These are phyloP conservation scores for Jatropha curcas DNA, from an alignment of 345 rosid genomes.

Conservation along the genomic window DNA sequence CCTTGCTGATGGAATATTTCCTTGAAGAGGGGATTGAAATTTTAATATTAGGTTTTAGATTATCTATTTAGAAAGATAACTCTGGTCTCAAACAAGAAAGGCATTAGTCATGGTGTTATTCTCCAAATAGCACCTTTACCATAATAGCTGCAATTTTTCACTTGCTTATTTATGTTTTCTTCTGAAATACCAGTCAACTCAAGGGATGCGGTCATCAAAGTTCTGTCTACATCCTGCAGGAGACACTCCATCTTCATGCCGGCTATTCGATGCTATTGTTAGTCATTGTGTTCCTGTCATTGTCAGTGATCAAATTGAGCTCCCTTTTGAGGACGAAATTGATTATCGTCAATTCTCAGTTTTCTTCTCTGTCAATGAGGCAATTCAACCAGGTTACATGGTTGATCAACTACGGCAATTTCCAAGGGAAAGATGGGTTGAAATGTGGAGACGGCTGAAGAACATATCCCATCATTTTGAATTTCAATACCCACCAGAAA, in stretches of 20 bases:
- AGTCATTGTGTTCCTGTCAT: conserved; percentile 89
- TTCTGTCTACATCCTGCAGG: conserved; percentile 92
- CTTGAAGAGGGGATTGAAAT: not conserved
- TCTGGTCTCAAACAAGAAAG: not conserved
- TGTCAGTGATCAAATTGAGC: conserved; percentile 78
- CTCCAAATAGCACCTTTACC: not conserved
- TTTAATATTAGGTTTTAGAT: not conserved
- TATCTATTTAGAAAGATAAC: not conserved
- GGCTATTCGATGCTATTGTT: conserved; percentile 80
- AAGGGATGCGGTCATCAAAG: conserved; percentile 86
- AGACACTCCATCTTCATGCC: conserved; percentile 92
- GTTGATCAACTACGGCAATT: conserved; percentile 62
- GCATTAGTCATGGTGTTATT: not conserved
- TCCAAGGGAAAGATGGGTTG: conserved; percentile 67
- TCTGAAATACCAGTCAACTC: conserved; percentile 52
- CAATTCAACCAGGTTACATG: conserved; percentile 67
- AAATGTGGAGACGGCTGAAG: conserved; percentile 74
- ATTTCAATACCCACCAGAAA: conserved; percentile 74
- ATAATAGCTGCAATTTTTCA: not conserved
- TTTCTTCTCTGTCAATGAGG: conserved; percentile 71
- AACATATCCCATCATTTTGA: conserved; percentile 75
- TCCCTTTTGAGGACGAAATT: conserved; percentile 80
- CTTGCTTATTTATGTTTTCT: conserved; percentile 21
- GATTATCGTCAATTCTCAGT: conserved; percentile 75
- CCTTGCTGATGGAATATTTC: not conserved